Evolutionary conservation across 2,329 filamentous ascomycete species (phyloP).

Genomic region (Cucurbitaria berberidis): DNA sequence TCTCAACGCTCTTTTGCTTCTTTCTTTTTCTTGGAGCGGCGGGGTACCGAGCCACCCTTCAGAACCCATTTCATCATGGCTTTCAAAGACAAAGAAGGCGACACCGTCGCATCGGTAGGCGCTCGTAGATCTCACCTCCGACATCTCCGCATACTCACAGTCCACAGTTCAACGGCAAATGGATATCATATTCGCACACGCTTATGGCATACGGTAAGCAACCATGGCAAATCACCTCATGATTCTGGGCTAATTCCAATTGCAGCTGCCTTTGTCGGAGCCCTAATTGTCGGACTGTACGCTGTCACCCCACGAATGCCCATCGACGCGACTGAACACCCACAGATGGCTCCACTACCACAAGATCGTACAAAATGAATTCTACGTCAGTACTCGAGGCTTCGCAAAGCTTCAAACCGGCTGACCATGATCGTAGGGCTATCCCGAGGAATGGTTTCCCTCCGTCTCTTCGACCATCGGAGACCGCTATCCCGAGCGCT

Average conservation of each 20-base stretch:
- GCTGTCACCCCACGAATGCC: conserved; percentile 6
- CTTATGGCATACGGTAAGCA: conserved; percentile 74
- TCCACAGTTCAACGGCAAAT: conserved; percentile 76
- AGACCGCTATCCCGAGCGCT: conserved; percentile 94
- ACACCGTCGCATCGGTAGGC: conserved; percentile 64
- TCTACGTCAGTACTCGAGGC: conserved; percentile 63
- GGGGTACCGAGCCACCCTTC: conserved; percentile 6
- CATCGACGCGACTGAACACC: conserved; percentile 28
- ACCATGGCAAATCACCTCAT: background rate
- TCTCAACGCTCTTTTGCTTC: conserved; percentile 39
- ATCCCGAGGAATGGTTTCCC: conserved; percentile 91
- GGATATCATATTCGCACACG: conserved; percentile 90
- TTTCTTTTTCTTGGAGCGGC: conserved; percentile 26
- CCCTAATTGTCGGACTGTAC: conserved; percentile 74
- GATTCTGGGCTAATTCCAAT: background rate
- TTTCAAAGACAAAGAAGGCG: conserved; percentile 67
- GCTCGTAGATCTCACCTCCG: conserved; percentile 31
- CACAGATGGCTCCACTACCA: conserved; percentile 80
- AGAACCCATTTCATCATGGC: conserved; percentile 55
- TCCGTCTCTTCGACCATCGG: conserved; percentile 97
- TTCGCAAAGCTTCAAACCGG: background rate
- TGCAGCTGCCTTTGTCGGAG: conserved; percentile 82
- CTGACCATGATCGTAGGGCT: conserved; percentile 43
- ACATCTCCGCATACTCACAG: conserved; percentile 39
- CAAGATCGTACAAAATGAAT: conserved; percentile 98